phyloP scores from a whole-genome alignment of 2,329 filamentous ascomycete genomes.

The Hymenoscyphus salicellus region DNA sequence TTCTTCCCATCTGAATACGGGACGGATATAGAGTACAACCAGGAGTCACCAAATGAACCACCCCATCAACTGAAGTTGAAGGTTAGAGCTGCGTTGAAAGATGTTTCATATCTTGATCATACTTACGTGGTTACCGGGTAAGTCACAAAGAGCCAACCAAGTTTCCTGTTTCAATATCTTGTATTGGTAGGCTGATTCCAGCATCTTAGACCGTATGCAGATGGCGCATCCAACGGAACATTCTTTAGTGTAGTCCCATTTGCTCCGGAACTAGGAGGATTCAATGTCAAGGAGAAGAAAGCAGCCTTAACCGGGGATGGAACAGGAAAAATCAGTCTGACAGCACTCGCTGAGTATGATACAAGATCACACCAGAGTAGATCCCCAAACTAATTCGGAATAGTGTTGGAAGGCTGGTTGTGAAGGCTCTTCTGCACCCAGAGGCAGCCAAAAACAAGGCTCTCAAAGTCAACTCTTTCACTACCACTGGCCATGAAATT shows the following conservation, averaged over 20 bases:
- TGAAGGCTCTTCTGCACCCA: slow-evolving; percentile 37
- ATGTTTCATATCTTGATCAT: slow-evolving; percentile 52
- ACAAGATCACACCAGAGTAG: neutral
- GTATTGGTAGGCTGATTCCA: neutral
- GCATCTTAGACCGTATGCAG: slow-evolving; percentile 11
- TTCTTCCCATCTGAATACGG: slow-evolving; percentile 60
- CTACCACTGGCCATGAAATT: slow-evolving; percentile 38
- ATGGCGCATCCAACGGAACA: slow-evolving; percentile 4
- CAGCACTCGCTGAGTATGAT: slow-evolving; percentile 66
- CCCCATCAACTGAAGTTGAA: slow-evolving; percentile 69
- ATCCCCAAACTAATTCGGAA: slow-evolving; percentile 18
- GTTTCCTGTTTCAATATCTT: no score
- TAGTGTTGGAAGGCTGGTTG: slow-evolving; percentile 41
- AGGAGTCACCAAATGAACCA: slow-evolving; percentile 56
- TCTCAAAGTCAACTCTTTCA: slow-evolving; percentile 39
- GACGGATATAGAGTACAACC: slow-evolving; percentile 52
- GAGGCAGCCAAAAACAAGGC: slow-evolving; percentile 37
- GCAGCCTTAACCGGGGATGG: slow-evolving; percentile 63
- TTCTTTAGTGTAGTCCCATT: slow-evolving; percentile 7
- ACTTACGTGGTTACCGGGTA: slow-evolving; percentile 47
- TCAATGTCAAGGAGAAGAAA: slow-evolving; percentile 53
- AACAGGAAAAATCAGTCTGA: slow-evolving; percentile 61
- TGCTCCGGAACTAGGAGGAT: slow-evolving; percentile 49
- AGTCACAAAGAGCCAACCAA: no score
- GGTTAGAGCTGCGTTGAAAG: slow-evolving; percentile 59